Evolutionary conservation across 2,329 filamentous ascomycete species (phyloP), one percentile per base, ranked within the genome.

Genomic region (Fusarium heterosporum): DNA sequence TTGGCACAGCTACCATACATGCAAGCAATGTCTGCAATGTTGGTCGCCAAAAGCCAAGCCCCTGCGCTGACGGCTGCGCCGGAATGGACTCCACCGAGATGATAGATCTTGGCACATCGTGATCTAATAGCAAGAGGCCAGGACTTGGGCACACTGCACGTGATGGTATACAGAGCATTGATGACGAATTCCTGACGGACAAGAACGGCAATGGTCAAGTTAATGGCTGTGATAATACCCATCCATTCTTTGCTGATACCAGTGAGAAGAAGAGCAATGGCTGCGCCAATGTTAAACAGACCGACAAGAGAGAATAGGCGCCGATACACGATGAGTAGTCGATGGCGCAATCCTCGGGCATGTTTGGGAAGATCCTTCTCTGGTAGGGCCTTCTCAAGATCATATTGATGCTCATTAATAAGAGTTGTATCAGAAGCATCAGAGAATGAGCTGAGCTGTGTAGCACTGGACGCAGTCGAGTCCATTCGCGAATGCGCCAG

Each of bases 271-370:
- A 85, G 75, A 48, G 77, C 74, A 38, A 81, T 72, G 29, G 84
- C 78, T 17, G 84, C 85, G 11, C 78, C 78, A 17, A 83, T 72
- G 68, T 89, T 89, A 68, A 78, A 75, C n/a, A 87, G 65, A 51
- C 84, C 81, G 17, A 86, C 79, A 3, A 87, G 42, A 12, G 83
- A 82, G 72, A 89, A 87, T 2, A 89, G 80, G 2, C 83, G 81
- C 5, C 86, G 82, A 66, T 89, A 89, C 14, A 85, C 78, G 51
- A 84, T 84, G 63, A 87, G 78, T 19, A 85, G 69, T 25, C 80
- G 78, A 62, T 81, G 77, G 2, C 80, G 76, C 12, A 83, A 47
- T 25, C 77, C 78, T 16, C 80, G 77, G n/a, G 74, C 71, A 16
- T 74, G 73, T 36, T 80, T 79, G 8, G 73, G 70, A 11, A 78